phyloP scores from a whole-genome alignment of 2,329 filamentous ascomycete species.

The Fusarium globosum region DNA sequence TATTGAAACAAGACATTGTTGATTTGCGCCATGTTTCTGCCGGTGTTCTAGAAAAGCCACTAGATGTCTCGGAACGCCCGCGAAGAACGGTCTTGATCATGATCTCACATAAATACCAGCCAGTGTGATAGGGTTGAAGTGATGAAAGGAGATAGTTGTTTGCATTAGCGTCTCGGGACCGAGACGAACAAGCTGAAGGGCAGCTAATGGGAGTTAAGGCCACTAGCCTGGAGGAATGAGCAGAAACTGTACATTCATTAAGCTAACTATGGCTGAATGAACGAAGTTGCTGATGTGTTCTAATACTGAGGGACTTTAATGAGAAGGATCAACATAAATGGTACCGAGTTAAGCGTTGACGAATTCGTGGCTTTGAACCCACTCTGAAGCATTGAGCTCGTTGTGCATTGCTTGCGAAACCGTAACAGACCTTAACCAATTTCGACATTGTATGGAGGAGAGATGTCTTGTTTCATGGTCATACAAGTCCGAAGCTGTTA shows the following conservation, averaged over 20 bases:
- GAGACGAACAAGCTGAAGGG: neutral
- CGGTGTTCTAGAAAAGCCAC: slow-evolving; percentile 24
- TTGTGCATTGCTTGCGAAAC: neutral
- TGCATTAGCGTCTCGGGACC: neutral
- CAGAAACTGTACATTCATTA: neutral
- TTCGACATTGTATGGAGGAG: neutral
- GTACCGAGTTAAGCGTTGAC: neutral
- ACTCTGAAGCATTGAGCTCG: neutral
- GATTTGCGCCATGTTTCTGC: slow-evolving; percentile 28
- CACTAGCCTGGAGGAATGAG: neutral
- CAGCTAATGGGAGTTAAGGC: neutral
- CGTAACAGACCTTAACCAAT: neutral
- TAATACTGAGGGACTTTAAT: neutral
- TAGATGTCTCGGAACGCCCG: neutral
- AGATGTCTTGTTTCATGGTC: neutral
- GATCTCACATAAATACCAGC: neutral
- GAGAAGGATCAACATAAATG: neutral
- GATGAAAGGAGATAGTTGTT: neutral
- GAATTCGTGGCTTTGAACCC: neutral
- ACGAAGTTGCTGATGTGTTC: neutral
- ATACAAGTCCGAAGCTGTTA: neutral
- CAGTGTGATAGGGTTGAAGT: neutral
- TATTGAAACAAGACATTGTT: neutral
- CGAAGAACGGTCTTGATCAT: neutral
- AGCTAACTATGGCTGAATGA: neutral